These are phyloP conservation scores for Sarocladium brachiariae DNA, from an alignment of 2,329 filamentous ascomycete genomes.

Conservation along the genomic window DNA sequence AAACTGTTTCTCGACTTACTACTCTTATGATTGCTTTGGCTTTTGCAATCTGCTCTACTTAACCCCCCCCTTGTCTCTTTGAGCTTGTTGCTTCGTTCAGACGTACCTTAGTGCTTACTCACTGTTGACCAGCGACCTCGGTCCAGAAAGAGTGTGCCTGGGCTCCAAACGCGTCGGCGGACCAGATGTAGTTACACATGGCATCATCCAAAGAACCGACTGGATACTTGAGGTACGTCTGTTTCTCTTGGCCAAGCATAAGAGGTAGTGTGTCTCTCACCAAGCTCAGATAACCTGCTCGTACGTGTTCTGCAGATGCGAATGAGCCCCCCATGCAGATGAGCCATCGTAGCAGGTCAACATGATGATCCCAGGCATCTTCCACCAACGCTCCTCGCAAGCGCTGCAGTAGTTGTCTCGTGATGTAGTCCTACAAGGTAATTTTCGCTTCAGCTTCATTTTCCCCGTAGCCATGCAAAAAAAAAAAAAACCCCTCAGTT, in stretches of 20 bases:
- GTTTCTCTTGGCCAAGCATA: constrained; percentile 12
- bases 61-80: not conserved
- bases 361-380: constrained; percentile 24
- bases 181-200: constrained; percentile 32
- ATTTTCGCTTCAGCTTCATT: too few species aligned
- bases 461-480: too few species aligned
- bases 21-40: too few species aligned
- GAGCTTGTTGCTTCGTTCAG: too few species aligned
- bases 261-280: not conserved
- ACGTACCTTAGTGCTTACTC: too few species aligned
- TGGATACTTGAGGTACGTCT: constrained; percentile 21
- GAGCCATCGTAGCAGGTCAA: constrained; percentile 29
- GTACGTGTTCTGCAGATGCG: constrained; percentile 21
- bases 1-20: too few species aligned
- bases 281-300: constrained; percentile 13
- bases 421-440: too few species aligned
- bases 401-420: too few species aligned
- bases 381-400: constrained; percentile 22
- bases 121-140: too few species aligned
- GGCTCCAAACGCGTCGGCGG: constrained; percentile 17
- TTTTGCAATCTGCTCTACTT: not conserved
- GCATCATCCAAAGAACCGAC: constrained; percentile 24
- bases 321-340: constrained; percentile 31
- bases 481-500: too few species aligned
- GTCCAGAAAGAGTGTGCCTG: constrained; percentile 26